Base-by-base conservation (phyloP, 169 alveolate genomes). In the Plasmodium gaboni region DNA sequence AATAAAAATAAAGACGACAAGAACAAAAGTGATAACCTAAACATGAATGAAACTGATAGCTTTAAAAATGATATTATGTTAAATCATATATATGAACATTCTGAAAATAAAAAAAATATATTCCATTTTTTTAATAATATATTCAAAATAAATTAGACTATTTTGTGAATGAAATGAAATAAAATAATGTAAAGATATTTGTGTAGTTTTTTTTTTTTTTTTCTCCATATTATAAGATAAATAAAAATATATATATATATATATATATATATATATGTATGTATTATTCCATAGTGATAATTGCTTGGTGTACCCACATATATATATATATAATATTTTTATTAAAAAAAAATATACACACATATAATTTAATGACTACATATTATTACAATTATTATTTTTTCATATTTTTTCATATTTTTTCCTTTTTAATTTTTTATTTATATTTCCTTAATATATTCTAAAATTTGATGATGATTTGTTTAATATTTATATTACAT, bases 141-240 rank as follows among this genome's bases (percentile, higher is more conserved):
- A 46, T 76, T 76, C 63, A 76, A 67, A 42, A 67, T 74, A 26
- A 74, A 74, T 74, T 74, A 74, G 60, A 44, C 9, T 32, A 32
- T 5, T 4, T 7, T 9, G 4, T 32, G 44, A 32, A 32, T 32
- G 44, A 32, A 32, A 32, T 32, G 44, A 32, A 32, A 32, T 32
- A 3, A 32, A n/a, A n/a, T n/a, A n/a, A n/a, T 32, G 44, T 9
- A 32, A 32, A 32, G 44, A 5, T 32, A 32, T 32, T 32, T 32
- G 44, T 32, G 44, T 5, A 32, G 44, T 32, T 32, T 32, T 32
- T 32, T 32, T 32, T 32, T 32, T 32, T 32, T 32, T 32, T 32
- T 32, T 4, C 44, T 32, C 44, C 44, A 32, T 32, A 32, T 32
- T 32, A 32, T 32, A 32, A 32, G 44, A 32, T 32, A 32, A 32